Base-by-base conservation (phyloP, 257 asterid genomes). In the Nicotiana undulata region DNA sequence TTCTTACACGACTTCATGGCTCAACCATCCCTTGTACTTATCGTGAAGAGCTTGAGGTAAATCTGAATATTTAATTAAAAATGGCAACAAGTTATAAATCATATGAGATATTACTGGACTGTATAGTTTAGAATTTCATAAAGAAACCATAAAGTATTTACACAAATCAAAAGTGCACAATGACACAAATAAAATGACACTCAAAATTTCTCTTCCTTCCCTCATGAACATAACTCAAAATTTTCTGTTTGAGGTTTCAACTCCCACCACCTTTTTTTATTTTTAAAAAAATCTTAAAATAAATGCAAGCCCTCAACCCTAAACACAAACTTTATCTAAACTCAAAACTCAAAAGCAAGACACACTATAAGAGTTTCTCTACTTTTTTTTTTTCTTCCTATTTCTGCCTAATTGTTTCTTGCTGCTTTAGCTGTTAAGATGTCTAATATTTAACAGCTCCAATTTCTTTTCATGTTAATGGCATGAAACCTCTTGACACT, bases 371-470 rank as follows among this genome's bases (percentile, higher is more conserved):
- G 37, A 46, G 52, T 44, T 44, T 4, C 13, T 37, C 11, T 31
- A 1, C 11, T 44, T 31, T 20, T 32, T 2, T 28, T 1, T n/a
- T n/a, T n/a, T n/a, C n/a, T n/a, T n/a, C n/a, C 70, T 78, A 63
- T 76, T n/a, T 74, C n/a, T 79, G 67, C 64, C 82, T 79, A 44
- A 28, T 58, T 22, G 64, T 26, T 81, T 16, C 31, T 37, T 59
- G 82, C 70, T 81, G 80, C 84, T 79, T 76, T 67, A 68, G 85
- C 83, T 86, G 85, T 80, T 75, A 87, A 80, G 82, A 79, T 24
- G 75, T 84, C 70, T 85, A 80, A 78, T 70, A 82, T 79, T 86
- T 82, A 86, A 82, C 88, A 86, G 82, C 88, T 75, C 29, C 28
- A 74, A n/a, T 79, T 60, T 24, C 32, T 65, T 44, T 49, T 34